Evolutionary conservation across 129 eudicot genomes (phyloP).

Genomic region (Artemisia argyi): DNA sequence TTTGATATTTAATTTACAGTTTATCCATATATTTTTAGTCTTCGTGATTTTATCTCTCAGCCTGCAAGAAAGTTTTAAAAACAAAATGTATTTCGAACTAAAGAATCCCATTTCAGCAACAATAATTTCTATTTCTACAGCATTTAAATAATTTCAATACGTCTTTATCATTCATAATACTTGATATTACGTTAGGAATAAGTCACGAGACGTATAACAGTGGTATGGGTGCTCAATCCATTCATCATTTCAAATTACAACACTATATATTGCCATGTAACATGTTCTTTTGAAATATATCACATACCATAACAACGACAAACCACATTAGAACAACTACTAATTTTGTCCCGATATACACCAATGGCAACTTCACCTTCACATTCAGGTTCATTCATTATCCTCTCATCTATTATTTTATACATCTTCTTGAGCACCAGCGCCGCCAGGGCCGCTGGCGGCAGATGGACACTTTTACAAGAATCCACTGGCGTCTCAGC

Average conservation of each 20-base stretch:
- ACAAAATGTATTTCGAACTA: too few relatives aligned
- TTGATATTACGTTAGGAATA: not conserved
- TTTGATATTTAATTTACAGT: too few relatives aligned
- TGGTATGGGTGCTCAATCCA: not conserved
- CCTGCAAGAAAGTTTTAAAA: too few relatives aligned
- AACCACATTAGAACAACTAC: not conserved
- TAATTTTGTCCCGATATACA: not conserved
- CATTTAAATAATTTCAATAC: not conserved
- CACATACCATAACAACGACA: conserved; percentile 11
- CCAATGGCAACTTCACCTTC: conserved; percentile 25
- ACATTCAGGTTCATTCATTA: too few relatives aligned
- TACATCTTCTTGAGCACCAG: conserved; percentile 7
- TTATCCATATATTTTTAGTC: too few relatives aligned
- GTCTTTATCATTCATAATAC: too few relatives aligned
- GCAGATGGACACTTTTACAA: conserved; percentile 56
- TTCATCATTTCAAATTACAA: not conserved
- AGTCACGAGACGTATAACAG: not conserved
- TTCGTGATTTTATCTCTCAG: too few relatives aligned
- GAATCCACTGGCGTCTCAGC: conserved; percentile 63
- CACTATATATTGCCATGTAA: not conserved
- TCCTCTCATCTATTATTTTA: too few relatives aligned
- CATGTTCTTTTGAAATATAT: not conserved
- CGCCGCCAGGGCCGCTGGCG: conserved; percentile 34
- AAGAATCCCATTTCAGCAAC: too few relatives aligned
- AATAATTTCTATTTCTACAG: too few relatives aligned